Evolutionary conservation across 2,329 filamentous ascomycete genomes (phyloP), one percentile per base, ranked within the genome.

Genomic region (Aspergillus persii): DNA sequence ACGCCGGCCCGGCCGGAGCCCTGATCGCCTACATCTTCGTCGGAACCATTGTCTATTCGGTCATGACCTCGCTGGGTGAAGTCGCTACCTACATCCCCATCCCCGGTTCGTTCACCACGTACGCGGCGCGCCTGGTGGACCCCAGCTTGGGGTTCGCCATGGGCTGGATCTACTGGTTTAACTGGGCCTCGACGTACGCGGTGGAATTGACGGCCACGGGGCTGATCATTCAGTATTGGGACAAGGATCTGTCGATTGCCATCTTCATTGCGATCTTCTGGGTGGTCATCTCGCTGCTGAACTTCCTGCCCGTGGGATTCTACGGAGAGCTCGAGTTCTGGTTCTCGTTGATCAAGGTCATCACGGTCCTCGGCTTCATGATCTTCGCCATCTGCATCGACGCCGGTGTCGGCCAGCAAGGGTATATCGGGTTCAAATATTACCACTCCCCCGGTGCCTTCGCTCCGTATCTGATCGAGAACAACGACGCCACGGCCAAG

Each of bases 121-220:
- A 92, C 68, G 89, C 90, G n/a, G 83, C 85, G 44, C 87, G 90
- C n/a, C 92, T 93, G 68, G 82, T 91, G 62, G 86, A 90, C 67
- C 86, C 84, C 11, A 86, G 86, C 53, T 79, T 91, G 56, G 89
- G 88, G 12, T 92, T 92, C 68, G 82, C 88, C 27, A 88, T 92
- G 81, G 90, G 90, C 15, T 93, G 89, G 89, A 86, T 90, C 57
- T 93, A 92, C 75, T 92, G 88, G 87, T 91, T 91, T 68, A 86
- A 84, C 50, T 93, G 87, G 88, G 81, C 86, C n/a, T 84, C 88
- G 57, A 91, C 89, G 0, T 89, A 85, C 63, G 87, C 88, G 0
- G 81, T 91, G 12, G 89, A 92, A 70, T 79, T 92, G 46, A 88
- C 85, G 0, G 87, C 87, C 0, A 85, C 88, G 1, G 88, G 88